phyloP scores from a whole-genome alignment of 2,329 filamentous ascomycete species.

The Myriangium duriaei region DNA sequence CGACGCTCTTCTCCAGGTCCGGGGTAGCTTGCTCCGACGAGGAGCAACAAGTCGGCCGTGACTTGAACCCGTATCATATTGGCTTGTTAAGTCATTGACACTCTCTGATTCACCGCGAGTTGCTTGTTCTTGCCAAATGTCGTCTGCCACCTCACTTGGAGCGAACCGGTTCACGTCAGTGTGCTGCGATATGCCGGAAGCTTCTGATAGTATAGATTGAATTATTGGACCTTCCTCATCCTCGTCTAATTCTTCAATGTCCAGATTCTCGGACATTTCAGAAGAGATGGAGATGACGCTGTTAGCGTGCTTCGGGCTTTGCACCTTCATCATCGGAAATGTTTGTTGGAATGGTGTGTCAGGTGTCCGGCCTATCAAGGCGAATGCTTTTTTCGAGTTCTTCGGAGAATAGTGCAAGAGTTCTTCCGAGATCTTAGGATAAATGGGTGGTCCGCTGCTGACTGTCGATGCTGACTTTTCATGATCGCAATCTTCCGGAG shows the following conservation, averaged over 20 bases:
- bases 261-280: neutral
- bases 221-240: constrained; percentile 12
- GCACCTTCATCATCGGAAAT: constrained; percentile 6
- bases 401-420: constrained; percentile 1
- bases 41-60: too few relatives aligned
- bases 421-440: constrained; percentile 2
- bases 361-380: constrained; percentile 18
- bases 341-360: constrained; percentile 8
- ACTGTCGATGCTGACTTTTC: constrained; percentile 2
- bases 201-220: neutral
- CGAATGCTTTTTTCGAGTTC: constrained; percentile 9
- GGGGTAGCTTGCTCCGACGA: constrained; percentile 28
- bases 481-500: constrained; percentile 10
- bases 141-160: constrained; percentile 18
- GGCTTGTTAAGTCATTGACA: constrained; percentile 13
- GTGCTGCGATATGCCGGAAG: too few relatives aligned
- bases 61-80: too few relatives aligned
- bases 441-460: constrained; percentile 6
- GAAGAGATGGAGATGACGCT: neutral
- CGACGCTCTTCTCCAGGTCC: constrained; percentile 30
- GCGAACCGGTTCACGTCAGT: too few relatives aligned
- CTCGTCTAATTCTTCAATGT: constrained; percentile 16
- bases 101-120: constrained; percentile 24
- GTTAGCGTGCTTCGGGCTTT: neutral
- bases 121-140: constrained; percentile 38